phyloP scores from a whole-genome alignment of 1,284 basidiomycete genomes.

The Uromyces viciae-fabae region DNA sequence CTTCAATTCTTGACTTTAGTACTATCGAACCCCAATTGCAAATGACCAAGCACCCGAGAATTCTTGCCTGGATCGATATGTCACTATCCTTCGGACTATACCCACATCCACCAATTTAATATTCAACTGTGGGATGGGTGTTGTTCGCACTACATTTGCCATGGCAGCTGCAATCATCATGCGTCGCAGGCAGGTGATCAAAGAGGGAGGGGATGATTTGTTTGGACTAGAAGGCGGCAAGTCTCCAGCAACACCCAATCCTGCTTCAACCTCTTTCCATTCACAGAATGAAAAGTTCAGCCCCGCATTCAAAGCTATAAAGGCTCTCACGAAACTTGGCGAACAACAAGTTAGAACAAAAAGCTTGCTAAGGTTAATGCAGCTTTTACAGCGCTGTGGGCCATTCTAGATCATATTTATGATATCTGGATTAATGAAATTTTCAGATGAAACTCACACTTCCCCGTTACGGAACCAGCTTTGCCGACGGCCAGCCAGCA shows the following conservation, averaged over 20 bases:
- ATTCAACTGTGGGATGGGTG: slow-evolving; percentile 96
- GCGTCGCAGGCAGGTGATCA: slow-evolving; percentile 78
- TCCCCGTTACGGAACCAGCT: too few relatives aligned
- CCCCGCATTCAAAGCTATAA: slow-evolving; percentile 38
- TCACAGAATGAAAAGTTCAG: not conserved
- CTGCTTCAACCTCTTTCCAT: not conserved
- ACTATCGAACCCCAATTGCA: slow-evolving; percentile 79
- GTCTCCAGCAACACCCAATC: slow-evolving; percentile 55
- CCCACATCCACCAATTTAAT: slow-evolving; percentile 78
- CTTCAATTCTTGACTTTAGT: slow-evolving; percentile 43
- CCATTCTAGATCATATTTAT: not conserved
- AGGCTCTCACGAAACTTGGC: slow-evolving; percentile 46
- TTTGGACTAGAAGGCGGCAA: slow-evolving; percentile 64
- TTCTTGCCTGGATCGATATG: slow-evolving; percentile 90
- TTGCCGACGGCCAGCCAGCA: slow-evolving; percentile 54
- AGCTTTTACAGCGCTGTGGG: slow-evolving; percentile 52
- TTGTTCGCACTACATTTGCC: slow-evolving; percentile 91
- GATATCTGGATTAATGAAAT: not conserved
- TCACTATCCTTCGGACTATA: slow-evolving; percentile 73
- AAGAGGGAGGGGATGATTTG: slow-evolving; percentile 71
- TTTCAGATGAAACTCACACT: not conserved
- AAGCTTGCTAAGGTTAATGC: slow-evolving; percentile 51
- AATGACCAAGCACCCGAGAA: slow-evolving; percentile 67
- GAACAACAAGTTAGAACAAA: slow-evolving; percentile 48
- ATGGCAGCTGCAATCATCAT: slow-evolving; percentile 92